Evolutionary conservation across 2,329 filamentous ascomycete genomes (phyloP).

Genomic region (Ramichloridium luteum): DNA sequence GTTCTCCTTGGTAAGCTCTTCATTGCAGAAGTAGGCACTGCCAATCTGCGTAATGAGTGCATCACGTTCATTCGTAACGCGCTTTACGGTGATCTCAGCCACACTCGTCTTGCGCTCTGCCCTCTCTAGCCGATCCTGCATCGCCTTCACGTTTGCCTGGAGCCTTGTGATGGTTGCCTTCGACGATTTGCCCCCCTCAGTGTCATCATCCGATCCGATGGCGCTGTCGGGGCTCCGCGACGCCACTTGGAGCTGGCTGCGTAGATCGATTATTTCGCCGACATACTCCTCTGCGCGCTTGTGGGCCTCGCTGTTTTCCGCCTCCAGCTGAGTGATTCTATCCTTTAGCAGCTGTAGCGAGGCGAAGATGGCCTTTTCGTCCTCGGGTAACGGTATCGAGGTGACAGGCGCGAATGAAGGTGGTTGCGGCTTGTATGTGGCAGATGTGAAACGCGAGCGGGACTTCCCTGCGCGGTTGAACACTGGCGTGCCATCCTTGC

Average conservation of each 20-base stretch:
- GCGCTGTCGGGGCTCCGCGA: constrained; percentile 36
- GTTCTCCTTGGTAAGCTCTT: constrained; percentile 38
- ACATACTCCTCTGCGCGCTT: constrained; percentile 45
- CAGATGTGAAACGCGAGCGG: constrained; percentile 43
- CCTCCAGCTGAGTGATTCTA: constrained; percentile 44
- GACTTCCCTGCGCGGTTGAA: constrained; percentile 39
- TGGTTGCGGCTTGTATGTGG: constrained; percentile 26
- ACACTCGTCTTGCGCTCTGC: constrained; percentile 50
- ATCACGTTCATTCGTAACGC: constrained; percentile 52
- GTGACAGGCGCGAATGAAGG: constrained; percentile 38
- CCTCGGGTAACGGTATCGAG: constrained; percentile 44
- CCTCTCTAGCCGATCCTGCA: constrained; percentile 51
- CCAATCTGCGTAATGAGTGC: constrained; percentile 51
- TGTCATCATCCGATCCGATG: constrained; percentile 34
- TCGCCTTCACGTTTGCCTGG: constrained; percentile 46
- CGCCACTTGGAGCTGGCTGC: constrained; percentile 33
- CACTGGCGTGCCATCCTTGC: constrained; percentile 45
- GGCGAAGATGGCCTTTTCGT: constrained; percentile 52
- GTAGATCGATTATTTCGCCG: constrained; percentile 45
- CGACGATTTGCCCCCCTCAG: constrained; percentile 28
- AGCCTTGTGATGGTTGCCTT: constrained; percentile 42
- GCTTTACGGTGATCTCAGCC: constrained; percentile 52
- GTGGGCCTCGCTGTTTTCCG: constrained; percentile 41
- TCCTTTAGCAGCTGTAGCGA: constrained; percentile 47
- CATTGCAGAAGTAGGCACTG: constrained; percentile 45